phyloP scores from a whole-genome alignment of 177 flowering plant species.

The Vitis hybrid region DNA sequence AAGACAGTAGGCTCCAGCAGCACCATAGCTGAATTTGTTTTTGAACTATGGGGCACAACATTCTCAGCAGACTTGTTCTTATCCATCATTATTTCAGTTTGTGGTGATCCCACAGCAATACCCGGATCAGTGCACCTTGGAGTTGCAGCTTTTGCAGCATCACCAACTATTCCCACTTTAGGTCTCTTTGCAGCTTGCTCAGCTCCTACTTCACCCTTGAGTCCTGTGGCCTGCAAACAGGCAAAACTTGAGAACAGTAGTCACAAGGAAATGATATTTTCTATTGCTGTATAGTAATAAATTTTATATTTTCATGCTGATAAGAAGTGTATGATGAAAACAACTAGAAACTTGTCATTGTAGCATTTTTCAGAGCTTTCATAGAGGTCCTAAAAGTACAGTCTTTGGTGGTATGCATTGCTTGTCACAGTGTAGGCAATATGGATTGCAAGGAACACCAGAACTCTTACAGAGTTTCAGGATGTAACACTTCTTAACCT shows the following conservation, averaged over 20 bases:
- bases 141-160: slow-evolving; percentile 24
- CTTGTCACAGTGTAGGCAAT: too few species aligned
- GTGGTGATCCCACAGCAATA: slow-evolving; percentile 25
- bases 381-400: too few species aligned
- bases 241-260: slow-evolving; percentile 4
- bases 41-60: slow-evolving; percentile 30
- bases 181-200: slow-evolving; percentile 56
- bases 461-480: too few species aligned
- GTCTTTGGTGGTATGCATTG: too few species aligned
- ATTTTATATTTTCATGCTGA: neutral
- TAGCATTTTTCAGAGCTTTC: neutral
- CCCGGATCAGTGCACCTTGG: slow-evolving; percentile 32
- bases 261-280: neutral
- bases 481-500: too few species aligned
- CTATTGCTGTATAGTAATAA: neutral
- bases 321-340: neutral
- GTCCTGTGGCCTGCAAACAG: slow-evolving; percentile 55
- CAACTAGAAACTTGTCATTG: neutral
- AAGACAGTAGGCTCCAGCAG: slow-evolving; percentile 38
- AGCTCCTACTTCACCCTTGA: slow-evolving; percentile 40
- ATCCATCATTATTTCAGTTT: slow-evolving; percentile 28
- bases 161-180: slow-evolving; percentile 36
- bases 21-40: slow-evolving; percentile 26
- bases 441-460: too few species aligned
- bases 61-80: slow-evolving; percentile 35